phyloP scores from a whole-genome alignment of 2,329 filamentous ascomycete species.

The Diaporthe velutina region DNA sequence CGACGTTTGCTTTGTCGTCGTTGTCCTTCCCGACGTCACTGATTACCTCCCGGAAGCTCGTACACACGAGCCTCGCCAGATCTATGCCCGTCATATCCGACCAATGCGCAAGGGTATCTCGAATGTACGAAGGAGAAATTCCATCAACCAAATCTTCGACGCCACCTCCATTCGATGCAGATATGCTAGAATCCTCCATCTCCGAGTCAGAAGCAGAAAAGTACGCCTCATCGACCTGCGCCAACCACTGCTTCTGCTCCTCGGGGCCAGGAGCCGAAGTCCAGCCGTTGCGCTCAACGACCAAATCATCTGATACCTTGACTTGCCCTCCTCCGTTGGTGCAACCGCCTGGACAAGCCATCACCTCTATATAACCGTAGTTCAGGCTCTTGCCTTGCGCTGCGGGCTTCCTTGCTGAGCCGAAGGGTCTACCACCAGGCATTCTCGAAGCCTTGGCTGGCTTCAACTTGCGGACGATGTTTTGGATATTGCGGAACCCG shows the following conservation, averaged over 20 bases:
- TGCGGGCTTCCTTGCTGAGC: constrained; percentile 65
- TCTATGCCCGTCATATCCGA: constrained; percentile 76
- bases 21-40: constrained; percentile 90
- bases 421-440: constrained; percentile 78
- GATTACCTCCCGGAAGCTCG: constrained; percentile 91
- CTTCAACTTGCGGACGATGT: constrained; percentile 92
- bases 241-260: constrained; percentile 89
- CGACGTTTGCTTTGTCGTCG: constrained; percentile 83
- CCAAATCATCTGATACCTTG: constrained; percentile 83
- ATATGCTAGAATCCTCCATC: constrained; percentile 43
- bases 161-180: constrained; percentile 44
- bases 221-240: constrained; percentile 88
- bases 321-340: constrained; percentile 98
- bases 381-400: constrained; percentile 69
- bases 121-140: constrained; percentile 75
- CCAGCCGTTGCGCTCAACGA: constrained; percentile 62
- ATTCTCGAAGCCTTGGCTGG: constrained; percentile 83
- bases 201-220: constrained; percentile 78
- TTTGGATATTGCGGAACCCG: constrained; percentile 98
- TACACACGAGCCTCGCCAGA: constrained; percentile 81
- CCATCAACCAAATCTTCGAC: constrained; percentile 67
- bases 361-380: constrained; percentile 96
- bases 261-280: constrained; percentile 74
- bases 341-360: constrained; percentile 99
- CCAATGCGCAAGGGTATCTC: constrained; percentile 82